phyloP scores from a whole-genome alignment of 208 protist species.

The Leishmania major region DNA sequence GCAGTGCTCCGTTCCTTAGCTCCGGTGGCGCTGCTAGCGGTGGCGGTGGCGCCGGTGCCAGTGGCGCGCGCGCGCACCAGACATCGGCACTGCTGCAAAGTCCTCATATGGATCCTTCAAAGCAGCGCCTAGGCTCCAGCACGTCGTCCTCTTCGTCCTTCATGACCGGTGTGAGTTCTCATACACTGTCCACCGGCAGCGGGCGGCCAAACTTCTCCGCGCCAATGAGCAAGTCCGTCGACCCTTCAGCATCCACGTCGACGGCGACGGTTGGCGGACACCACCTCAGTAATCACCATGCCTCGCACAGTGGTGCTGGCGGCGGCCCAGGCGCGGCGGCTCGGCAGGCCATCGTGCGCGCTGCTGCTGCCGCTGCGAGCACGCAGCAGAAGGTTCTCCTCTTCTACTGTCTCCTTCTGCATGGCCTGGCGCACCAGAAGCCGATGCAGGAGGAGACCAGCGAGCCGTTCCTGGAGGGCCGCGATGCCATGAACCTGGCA shows the following conservation, averaged over 20 bases:
- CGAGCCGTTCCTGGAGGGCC: background rate
- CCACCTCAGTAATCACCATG: conserved; percentile 4
- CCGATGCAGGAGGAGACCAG: background rate
- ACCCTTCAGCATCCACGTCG: background rate
- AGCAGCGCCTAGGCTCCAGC: conserved; percentile 15
- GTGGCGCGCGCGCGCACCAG: background rate
- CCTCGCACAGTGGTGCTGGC: background rate
- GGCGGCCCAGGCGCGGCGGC: background rate
- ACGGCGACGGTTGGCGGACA: conserved; percentile 4
- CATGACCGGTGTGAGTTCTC: conserved; percentile 10
- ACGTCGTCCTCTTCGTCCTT: conserved; percentile 9
- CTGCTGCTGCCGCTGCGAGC: conserved; percentile 21
- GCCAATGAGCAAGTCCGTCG: conserved; percentile 12
- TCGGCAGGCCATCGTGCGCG: conserved; percentile 3
- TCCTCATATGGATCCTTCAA: conserved; percentile 13
- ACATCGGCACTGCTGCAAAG: background rate
- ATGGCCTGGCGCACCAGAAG: conserved; percentile 26
- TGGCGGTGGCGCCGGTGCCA: background rate
- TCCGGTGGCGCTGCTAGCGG: background rate
- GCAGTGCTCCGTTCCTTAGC: background rate
- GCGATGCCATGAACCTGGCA: conserved; percentile 5
- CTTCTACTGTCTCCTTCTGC: conserved; percentile 56
- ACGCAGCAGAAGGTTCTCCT: conserved; percentile 45
- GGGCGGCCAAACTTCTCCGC: conserved; percentile 14
- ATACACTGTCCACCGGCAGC: conserved; percentile 6